Percentiles rank a stretch among this genome's conserved stretches.
Conservation (phyloP, 805 yeast species). For the Groenewaldozyma salmanticensis region DNA sequence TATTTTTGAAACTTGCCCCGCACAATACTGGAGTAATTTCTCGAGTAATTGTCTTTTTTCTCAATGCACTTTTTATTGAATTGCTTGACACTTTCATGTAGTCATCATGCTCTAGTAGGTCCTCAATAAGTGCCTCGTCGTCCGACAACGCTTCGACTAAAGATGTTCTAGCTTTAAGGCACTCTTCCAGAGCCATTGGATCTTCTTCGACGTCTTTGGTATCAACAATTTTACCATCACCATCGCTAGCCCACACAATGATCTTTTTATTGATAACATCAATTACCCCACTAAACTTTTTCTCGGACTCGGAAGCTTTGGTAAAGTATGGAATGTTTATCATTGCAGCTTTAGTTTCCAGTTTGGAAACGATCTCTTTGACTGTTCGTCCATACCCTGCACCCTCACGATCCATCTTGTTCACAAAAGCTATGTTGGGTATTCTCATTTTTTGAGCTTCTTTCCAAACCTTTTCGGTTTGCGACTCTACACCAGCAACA, state of each 20-base stretch:
- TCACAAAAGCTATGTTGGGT: conserved; percentile 73
- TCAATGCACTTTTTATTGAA: conserved; percentile 49
- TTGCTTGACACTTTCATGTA: conserved; percentile 51
- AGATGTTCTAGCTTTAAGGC: conserved; percentile 54
- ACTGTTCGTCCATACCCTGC: conserved; percentile 91
- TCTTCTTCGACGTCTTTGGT: conserved; percentile 35
- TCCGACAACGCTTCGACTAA: conserved; percentile 79
- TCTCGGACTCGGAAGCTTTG: conserved; percentile 30
- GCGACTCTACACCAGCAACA: conserved; percentile 97
- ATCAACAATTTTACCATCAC: conserved; percentile 42
- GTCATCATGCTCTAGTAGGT: conserved; percentile 62
- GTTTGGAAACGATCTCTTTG: conserved; percentile 65
- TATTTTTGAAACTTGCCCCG: conserved; percentile 86
- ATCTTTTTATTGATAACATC: conserved; percentile 61
- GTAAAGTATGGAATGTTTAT: conserved; percentile 71
- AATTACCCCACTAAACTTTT: conserved; percentile 55
- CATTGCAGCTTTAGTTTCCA: conserved; percentile 64
- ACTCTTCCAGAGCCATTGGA: conserved; percentile 32
- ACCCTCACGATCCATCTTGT: conserved; percentile 95
- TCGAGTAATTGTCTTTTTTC: conserved; percentile 49
- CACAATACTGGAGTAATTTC: conserved; percentile 72
- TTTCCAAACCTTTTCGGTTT: conserved; percentile 94
- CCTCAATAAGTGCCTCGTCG: conserved; percentile 69
- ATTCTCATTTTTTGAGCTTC: conserved; percentile 61
- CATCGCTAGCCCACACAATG: conserved; percentile 33